Evolutionary conservation across 1,284 basidiomycete species (phyloP).

Genomic region (Termitomyces sp.): DNA sequence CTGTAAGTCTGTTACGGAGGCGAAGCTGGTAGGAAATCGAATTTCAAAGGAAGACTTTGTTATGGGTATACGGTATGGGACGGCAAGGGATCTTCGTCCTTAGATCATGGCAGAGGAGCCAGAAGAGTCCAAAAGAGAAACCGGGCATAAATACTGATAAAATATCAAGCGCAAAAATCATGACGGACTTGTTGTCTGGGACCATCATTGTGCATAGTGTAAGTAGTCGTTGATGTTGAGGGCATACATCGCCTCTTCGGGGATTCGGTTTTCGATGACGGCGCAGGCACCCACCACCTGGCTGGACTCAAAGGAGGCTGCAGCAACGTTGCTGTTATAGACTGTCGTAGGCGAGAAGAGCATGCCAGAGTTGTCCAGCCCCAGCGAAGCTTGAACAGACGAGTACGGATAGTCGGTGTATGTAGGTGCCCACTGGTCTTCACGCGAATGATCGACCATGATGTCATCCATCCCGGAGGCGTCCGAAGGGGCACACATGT

Average conservation of each 20-base stretch:
- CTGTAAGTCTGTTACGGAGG: neutral
- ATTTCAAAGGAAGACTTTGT: neutral
- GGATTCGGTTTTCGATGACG: neutral
- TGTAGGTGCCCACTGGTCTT: neutral
- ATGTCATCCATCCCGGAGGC: neutral
- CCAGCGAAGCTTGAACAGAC: neutral
- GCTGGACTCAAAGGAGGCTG: neutral
- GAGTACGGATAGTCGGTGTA: conserved; percentile 1
- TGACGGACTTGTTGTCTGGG: neutral
- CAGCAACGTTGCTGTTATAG: neutral
- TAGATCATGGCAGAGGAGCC: neutral
- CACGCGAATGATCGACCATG: neutral
- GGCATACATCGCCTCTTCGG: conserved; percentile 8
- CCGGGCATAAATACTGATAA: conserved; percentile 7
- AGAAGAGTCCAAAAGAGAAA: neutral
- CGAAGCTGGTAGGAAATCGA: neutral
- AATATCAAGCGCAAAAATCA: neutral
- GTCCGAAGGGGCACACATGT: neutral
- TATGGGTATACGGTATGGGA: neutral
- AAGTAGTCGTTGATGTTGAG: conserved; percentile 10
- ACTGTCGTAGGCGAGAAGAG: conserved; percentile 3
- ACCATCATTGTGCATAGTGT: neutral
- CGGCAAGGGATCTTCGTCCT: neutral
- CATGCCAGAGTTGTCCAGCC: conserved; percentile 1
- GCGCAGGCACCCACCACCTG: neutral